A percentile compares a stretch with the other conserved stretches of the same genome.
Conservation (phyloP, 257 asterid genomes). For the Nicotiana obtusifolia region DNA sequence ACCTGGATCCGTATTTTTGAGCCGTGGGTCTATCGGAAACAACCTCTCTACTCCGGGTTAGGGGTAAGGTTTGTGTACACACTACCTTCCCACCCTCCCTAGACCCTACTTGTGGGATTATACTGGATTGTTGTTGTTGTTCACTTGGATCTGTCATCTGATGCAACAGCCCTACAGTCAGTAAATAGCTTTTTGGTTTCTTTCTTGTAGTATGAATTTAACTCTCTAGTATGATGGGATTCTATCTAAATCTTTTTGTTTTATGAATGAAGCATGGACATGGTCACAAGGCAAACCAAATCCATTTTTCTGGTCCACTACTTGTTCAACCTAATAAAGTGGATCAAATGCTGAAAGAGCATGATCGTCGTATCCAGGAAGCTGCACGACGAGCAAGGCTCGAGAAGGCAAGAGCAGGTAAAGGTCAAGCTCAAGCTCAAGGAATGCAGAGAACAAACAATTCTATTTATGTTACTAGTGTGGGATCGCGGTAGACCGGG, state of each 20-base stretch:
- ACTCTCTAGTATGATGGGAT: not conserved
- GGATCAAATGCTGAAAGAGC: slow-evolving; percentile 84
- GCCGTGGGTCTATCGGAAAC: too few species aligned
- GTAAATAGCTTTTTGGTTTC: not conserved
- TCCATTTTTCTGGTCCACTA: slow-evolving; percentile 75
- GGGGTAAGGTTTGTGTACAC: too few species aligned
- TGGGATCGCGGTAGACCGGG: slow-evolving; percentile 13
- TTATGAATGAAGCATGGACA: slow-evolving; percentile 26
- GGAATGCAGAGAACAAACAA: slow-evolving; percentile 19
- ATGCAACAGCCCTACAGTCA: not conserved
- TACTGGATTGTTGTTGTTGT: too few species aligned
- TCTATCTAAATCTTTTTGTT: not conserved
- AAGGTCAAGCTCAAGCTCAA: slow-evolving; percentile 40
- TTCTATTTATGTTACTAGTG: slow-evolving; percentile 18
- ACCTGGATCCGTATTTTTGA: not conserved
- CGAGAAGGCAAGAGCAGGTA: slow-evolving; percentile 43
- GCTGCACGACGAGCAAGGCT: slow-evolving; percentile 67
- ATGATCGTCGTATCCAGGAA: slow-evolving; percentile 77
- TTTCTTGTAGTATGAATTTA: not conserved
- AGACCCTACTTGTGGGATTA: too few species aligned
- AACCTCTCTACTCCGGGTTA: too few species aligned
- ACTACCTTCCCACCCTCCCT: too few species aligned
- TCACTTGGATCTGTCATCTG: too few species aligned
- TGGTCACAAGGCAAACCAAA: slow-evolving; percentile 37
- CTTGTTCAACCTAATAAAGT: slow-evolving; percentile 55